A percentile compares a stretch with the other conserved stretches of the same genome.
Conservation (phyloP, 108 stramenopile species). For the Nitzschia sp. region DNA sequence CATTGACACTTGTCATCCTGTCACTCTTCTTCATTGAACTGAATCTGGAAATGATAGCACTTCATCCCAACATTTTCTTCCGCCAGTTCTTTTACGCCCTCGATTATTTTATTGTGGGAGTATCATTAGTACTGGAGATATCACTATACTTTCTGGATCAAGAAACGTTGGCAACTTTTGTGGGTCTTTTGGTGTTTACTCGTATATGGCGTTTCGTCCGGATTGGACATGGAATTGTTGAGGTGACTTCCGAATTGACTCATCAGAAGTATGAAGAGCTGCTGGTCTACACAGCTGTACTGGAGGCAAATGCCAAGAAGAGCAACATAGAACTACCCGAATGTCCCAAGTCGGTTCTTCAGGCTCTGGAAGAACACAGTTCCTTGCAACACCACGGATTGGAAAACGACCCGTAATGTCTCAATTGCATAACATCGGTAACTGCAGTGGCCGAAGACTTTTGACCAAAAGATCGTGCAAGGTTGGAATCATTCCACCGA, state of each 20-base stretch:
- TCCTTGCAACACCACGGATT: too few species aligned
- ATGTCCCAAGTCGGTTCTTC: not conserved
- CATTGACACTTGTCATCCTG: slow-evolving; percentile 34
- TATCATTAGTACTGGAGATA: slow-evolving; percentile 44
- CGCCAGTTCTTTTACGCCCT: slow-evolving; percentile 47
- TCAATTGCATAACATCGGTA: too few species aligned
- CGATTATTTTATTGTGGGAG: slow-evolving; percentile 49
- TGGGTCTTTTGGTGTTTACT: slow-evolving; percentile 37
- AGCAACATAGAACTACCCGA: slow-evolving; percentile 31
- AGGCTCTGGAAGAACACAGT: not conserved
- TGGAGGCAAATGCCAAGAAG: slow-evolving; percentile 28
- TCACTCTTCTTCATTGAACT: slow-evolving; percentile 41
- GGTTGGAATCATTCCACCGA: too few species aligned
- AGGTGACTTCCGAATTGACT: slow-evolving; percentile 42
- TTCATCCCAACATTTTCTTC: slow-evolving; percentile 44
- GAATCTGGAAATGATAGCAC: slow-evolving; percentile 33
- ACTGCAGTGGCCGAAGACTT: too few species aligned
- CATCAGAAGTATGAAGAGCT: slow-evolving; percentile 21
- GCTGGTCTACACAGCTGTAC: slow-evolving; percentile 31
- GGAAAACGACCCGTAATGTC: too few species aligned
- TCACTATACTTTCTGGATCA: slow-evolving; percentile 27
- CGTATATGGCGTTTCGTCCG: slow-evolving; percentile 64
- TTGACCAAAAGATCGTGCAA: too few species aligned
- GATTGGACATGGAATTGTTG: slow-evolving; percentile 63
- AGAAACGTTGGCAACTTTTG: slow-evolving; percentile 3